Conservation (phyloP, 73 alveolate species). For the Stentor coeruleus region DNA sequence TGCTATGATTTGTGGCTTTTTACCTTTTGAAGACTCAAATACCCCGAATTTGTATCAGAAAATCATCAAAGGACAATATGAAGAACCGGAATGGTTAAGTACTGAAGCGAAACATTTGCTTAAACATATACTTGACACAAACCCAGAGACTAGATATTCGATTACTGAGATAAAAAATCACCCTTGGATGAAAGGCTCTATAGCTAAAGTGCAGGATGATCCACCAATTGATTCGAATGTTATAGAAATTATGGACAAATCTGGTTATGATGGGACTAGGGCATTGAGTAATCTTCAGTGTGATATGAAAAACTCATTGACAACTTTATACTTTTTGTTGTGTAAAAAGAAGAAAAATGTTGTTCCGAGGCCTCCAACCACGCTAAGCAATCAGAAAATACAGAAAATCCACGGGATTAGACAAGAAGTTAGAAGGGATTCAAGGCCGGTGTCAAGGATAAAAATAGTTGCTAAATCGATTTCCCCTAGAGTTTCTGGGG, state of each 20-base stretch:
- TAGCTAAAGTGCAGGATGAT: neutral
- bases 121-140: slow-evolving; percentile 78
- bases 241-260: too few species aligned
- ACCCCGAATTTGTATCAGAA: slow-evolving; percentile 61
- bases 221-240: neutral
- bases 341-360: neutral
- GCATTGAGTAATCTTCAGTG: too few species aligned
- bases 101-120: slow-evolving; percentile 83
- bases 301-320: neutral
- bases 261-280: neutral
- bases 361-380: neutral
- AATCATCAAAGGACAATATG: slow-evolving; percentile 56
- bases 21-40: slow-evolving; percentile 93
- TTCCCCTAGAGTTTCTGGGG: neutral
- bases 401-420: neutral
- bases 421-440: neutral
- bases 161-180: slow-evolving; percentile 63
- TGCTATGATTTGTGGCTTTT: slow-evolving; percentile 87
- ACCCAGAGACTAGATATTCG: slow-evolving; percentile 74
- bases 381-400: neutral
- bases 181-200: slow-evolving; percentile 56
- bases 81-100: slow-evolving; percentile 44
- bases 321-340: neutral
- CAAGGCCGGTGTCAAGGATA: neutral
- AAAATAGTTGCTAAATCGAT: neutral